Evolutionary conservation across 805 yeast species (phyloP), one percentile per base, ranked within the genome.

Genomic region (Candida easanensis): DNA sequence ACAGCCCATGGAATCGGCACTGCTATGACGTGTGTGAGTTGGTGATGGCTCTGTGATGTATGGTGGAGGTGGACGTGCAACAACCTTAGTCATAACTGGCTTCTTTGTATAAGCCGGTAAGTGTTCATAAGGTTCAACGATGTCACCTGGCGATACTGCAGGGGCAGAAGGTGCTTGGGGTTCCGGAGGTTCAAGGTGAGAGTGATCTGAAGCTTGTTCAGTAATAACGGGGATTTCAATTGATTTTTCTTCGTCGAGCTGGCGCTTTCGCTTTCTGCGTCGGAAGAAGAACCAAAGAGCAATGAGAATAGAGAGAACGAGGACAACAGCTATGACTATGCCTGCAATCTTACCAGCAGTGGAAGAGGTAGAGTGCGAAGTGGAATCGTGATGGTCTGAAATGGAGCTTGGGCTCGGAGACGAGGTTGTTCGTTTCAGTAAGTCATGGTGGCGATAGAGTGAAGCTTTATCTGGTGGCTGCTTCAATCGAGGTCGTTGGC

Each of bases 61-160:
- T 4, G 26, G 14, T 17, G 39, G 39, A 3, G 38, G 41, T 15
- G 32, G 43, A 8, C 41, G 48, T 3, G 44, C 44, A 21, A 39
- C 36, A n/a, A 44, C 28, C 27, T 39, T 40, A 13, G 41, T 33
- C 17, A 39, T 26, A 33, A 26, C 36, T 15, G 44, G 31, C 13
- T 35, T 26, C 31, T 37, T 44, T 4, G 48, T 38, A 18, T 44
- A 44, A n/a, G 38, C 23, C 3, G 47, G 47, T 4, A 44, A 36
- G 14, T 30, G 25, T 23, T 44, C 39, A 18, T 27, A 33, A 7
- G 16, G 27, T 6, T 11, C 27, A 13, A n/a, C 15, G 6, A n/a
- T 14, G 15, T 33, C 36, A 11, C 30, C 30, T 10, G 30, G 5
- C n/a, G 30, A 9, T 5, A 26, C n/a, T 9, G 30, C 30, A 5